phyloP scores from a whole-genome alignment of 2,329 filamentous ascomycete genomes.

The Gnomoniopsis sp. region DNA sequence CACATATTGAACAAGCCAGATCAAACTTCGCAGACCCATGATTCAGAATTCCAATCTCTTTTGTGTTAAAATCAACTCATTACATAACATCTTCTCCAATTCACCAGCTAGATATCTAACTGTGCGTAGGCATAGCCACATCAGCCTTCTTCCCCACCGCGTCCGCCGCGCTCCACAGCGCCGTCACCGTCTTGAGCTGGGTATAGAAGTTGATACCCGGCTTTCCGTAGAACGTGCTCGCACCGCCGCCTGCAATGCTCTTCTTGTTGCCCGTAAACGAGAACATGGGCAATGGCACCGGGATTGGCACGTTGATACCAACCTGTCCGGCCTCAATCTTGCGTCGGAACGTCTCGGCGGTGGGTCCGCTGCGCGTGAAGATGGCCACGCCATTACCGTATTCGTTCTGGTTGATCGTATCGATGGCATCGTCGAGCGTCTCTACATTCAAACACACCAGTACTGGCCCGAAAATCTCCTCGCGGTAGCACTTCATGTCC shows the following conservation, averaged over 20 bases:
- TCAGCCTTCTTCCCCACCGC: constrained; percentile 67
- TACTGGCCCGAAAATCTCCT: constrained; percentile 85
- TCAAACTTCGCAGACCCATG: too few relatives aligned
- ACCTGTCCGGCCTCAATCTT: constrained; percentile 83
- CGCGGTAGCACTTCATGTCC: constrained; percentile 78
- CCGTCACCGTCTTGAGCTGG: constrained; percentile 95
- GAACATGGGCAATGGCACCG: constrained; percentile 68
- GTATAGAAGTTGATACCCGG: constrained; percentile 94
- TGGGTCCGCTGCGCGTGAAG: constrained; percentile 75
- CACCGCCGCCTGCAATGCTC: constrained; percentile 85
- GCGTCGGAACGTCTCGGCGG: constrained; percentile 73
- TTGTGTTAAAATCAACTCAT: neutral
- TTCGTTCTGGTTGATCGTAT: constrained; percentile 80
- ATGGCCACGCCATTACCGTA: constrained; percentile 85
- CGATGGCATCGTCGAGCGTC: constrained; percentile 75
- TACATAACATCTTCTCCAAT: neutral
- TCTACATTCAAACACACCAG: constrained; percentile 77
- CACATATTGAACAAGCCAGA: too few relatives aligned
- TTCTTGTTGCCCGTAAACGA: constrained; percentile 80
- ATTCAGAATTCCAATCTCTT: neutral
- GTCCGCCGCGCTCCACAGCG: constrained; percentile 78
- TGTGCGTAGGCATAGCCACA: constrained; percentile 63
- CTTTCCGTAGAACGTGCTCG: constrained; percentile 92
- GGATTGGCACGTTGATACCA: constrained; percentile 81
- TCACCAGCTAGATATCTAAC: constrained; percentile 40